phyloP scores from a whole-genome alignment of 108 stramenopile species.

The Fistulifera pelliculosa region DNA sequence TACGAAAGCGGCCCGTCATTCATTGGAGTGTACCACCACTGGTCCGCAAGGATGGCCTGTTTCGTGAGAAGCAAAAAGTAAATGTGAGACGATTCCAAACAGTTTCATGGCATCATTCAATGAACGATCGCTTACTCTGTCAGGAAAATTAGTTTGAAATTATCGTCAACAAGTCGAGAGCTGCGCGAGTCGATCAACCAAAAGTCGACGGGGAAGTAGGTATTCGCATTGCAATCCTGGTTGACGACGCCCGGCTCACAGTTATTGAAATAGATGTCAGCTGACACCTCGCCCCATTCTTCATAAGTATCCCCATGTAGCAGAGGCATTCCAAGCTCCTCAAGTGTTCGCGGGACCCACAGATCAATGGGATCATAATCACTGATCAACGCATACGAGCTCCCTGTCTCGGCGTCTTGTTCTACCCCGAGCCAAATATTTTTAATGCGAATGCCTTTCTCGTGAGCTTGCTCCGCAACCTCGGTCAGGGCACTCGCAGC shows the following conservation, averaged over 20 bases:
- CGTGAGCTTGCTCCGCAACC: not conserved
- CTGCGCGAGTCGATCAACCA: constrained; percentile 10
- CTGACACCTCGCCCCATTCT: too few species aligned
- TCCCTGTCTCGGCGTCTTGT: not conserved
- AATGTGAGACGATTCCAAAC: too few species aligned
- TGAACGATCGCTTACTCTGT: constrained; percentile 1
- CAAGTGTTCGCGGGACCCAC: constrained; percentile 4
- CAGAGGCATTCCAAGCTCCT: constrained; percentile 10
- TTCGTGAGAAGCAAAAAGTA: too few species aligned
- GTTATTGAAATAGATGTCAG: not conserved
- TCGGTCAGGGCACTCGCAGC: constrained; percentile 6
- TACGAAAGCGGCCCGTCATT: constrained; percentile 5
- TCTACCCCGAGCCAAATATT: too few species aligned
- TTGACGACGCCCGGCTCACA: not conserved
- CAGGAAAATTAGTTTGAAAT: not conserved
- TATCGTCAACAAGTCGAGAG: not conserved
- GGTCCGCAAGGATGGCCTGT: constrained; percentile 8
- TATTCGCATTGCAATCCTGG: constrained; percentile 1
- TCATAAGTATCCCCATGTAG: not conserved
- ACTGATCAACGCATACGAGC: not conserved
- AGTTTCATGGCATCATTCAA: too few species aligned
- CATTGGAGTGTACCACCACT: constrained; percentile 1
- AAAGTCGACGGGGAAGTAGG: constrained; percentile 10
- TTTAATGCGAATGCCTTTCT: constrained; percentile 3
- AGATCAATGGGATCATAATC: not conserved